phyloP scores from a whole-genome alignment of 2,329 filamentous ascomycete genomes.

The Epichloe festucae region DNA sequence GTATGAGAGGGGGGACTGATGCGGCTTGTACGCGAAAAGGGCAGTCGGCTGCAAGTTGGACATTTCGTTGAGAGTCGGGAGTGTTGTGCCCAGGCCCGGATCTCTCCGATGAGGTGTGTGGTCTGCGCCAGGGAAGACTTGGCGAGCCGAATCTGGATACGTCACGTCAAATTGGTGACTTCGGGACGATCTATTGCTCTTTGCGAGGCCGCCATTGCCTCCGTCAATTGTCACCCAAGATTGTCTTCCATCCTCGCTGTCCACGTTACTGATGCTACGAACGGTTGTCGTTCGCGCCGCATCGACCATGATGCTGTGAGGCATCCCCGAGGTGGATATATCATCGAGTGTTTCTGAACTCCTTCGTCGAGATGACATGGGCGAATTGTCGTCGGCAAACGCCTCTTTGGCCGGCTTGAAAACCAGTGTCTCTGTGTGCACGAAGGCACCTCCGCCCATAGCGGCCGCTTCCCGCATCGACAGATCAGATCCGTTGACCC shows the following conservation, averaged over 20 bases:
- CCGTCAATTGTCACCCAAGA: constrained; percentile 25
- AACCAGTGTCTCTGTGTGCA: constrained; percentile 7
- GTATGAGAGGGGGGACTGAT: constrained; percentile 9
- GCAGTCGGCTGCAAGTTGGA: constrained; percentile 11
- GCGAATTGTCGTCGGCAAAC: constrained; percentile 15
- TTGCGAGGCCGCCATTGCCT: constrained; percentile 10
- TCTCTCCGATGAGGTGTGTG: constrained; percentile 13
- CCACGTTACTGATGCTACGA: constrained; percentile 10
- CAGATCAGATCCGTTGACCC: constrained; percentile 13
- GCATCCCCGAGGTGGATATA: constrained; percentile 12
- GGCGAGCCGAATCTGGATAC: constrained; percentile 18
- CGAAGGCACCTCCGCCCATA: constrained; percentile 2
- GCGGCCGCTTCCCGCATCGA: constrained; percentile 14
- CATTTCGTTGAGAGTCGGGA: constrained; percentile 17
- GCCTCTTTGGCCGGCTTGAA: constrained; percentile 10
- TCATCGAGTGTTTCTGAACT: constrained; percentile 17
- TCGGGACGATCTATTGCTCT: constrained; percentile 14
- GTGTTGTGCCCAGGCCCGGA: constrained; percentile 14
- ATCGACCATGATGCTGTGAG: constrained; percentile 13
- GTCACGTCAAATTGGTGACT: constrained; percentile 16
- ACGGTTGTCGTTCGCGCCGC: constrained; percentile 11
- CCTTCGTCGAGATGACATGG: constrained; percentile 10
- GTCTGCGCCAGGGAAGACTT: constrained; percentile 18
- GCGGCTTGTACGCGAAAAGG: constrained; percentile 3
- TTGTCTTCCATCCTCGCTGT: constrained; percentile 15